phyloP scores from a whole-genome alignment of 192 early-diverging fungal species.

The Gamsiella multidivaricata region DNA sequence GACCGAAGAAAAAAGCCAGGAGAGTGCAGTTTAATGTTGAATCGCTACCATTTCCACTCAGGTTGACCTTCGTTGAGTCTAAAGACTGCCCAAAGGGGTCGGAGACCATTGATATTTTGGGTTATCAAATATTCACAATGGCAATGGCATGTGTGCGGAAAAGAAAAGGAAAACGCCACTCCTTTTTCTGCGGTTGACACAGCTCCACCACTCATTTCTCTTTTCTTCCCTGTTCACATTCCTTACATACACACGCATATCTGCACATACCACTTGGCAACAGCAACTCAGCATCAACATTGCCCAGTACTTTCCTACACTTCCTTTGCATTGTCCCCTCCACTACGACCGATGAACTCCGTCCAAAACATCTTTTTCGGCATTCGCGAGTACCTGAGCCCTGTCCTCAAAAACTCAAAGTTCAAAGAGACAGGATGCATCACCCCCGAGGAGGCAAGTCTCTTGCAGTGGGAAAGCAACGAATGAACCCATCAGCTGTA shows the following conservation, averaged over 20 bases:
- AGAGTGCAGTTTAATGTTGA: no score
- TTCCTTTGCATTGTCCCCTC: background rate
- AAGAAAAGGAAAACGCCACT: background rate
- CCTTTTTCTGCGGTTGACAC: background rate
- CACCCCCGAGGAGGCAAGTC: conserved; percentile 91
- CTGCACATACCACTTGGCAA: background rate
- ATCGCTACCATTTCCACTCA: no score
- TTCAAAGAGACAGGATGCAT: conserved; percentile 96
- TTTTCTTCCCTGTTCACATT: background rate
- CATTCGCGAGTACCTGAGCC: conserved; percentile 91
- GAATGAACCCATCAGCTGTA: no score
- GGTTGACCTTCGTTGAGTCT: no score
- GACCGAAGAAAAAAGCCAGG: no score
- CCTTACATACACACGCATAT: background rate
- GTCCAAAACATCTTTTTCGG: conserved; percentile 74
- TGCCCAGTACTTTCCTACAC: background rate
- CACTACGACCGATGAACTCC: conserved; percentile 57
- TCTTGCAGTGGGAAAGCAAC: no score
- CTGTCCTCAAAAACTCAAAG: conserved; percentile 92
- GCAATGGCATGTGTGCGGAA: background rate
- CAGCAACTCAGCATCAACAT: background rate
- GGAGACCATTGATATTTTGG: no score
- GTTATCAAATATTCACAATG: background rate
- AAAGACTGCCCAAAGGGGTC: no score
- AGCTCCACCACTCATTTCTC: background rate